Base-by-base conservation (phyloP, 306 rosid species). In the Prinsepia uniflora region DNA sequence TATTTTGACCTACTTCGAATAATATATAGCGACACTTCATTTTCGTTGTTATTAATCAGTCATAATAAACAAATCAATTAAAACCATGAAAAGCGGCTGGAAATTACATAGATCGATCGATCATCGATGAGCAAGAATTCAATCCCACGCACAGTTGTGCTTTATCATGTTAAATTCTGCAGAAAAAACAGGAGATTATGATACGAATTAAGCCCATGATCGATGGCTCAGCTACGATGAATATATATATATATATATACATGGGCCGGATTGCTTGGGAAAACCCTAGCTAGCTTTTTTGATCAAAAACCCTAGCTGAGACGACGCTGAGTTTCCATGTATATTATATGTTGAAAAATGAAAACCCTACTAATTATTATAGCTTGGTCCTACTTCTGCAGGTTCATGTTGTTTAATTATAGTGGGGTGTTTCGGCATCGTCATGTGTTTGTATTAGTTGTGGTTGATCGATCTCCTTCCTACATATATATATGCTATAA, bases 381-480 rank as follows among this genome's bases (percentile, higher is more conserved):
- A 24, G 30, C 30, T 24, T 24, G 30, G 30, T 24, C 30, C 30
- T 24, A 24, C 30, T 24, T 24, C 30, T 24, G n/a, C n/a, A n/a
- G 30, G 30, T 24, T 24, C 30, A 24, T 24, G 0, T 24, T 24
- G 30, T 24, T 24, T 24, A 24, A 24, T 24, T 24, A 24, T 24
- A 24, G 30, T 24, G 30, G 30, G 30, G 30, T 24, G 44, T 10
- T 57, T 71, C 17, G 17, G 18, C 11, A 8, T 71, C 66, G 57
- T 57, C 66, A 57, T 71, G 2, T 8, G 15, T 6, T 36, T 15
- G 66, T 71, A 70, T 70, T 44, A 44, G 30, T 57, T 71, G 65
- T 71, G 55, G 75, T 71, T 57, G 75, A 71, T 71, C 66, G 75
- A 71, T 71, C 66, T 57, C 75, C 75, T 44, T 45, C 56, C 45